Conservation (phyloP, 2,329 filamentous ascomycete species). For the Pyricularia sp. region DNA sequence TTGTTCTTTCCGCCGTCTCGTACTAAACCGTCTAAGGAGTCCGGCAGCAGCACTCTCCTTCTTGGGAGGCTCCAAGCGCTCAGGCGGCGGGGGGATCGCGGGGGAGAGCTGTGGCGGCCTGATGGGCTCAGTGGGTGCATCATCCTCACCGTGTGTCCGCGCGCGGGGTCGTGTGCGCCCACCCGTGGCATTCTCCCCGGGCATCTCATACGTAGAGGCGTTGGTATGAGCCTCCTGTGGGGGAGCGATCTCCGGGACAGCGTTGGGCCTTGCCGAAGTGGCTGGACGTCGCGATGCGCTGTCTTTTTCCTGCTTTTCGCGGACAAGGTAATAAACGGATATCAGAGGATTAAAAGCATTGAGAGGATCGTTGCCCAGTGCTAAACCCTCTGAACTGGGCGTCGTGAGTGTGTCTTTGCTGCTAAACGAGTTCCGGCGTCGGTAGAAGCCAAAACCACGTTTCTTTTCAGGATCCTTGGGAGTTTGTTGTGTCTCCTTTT, state of each 20-base stretch:
- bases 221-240: constrained; percentile 88
- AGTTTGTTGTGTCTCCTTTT: constrained; percentile 44
- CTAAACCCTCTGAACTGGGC: constrained; percentile 75
- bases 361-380: constrained; percentile 70
- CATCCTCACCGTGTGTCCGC: constrained; percentile 89
- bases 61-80: constrained; percentile 41
- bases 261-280: constrained; percentile 27
- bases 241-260: constrained; percentile 60
- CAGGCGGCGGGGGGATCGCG: constrained; percentile 27
- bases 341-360: constrained; percentile 89
- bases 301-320: constrained; percentile 83
- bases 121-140: constrained; percentile 54
- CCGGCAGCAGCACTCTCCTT: constrained; percentile 82
- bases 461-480: constrained; percentile 64
- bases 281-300: constrained; percentile 22
- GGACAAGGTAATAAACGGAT: constrained; percentile 92
- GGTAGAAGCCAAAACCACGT: constrained; percentile 84
- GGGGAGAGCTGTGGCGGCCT: constrained; percentile 44
- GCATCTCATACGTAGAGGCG: constrained; percentile 69
- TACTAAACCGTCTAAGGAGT: constrained; percentile 80
- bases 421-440: constrained; percentile 74
- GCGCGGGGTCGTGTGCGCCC: constrained; percentile 74
- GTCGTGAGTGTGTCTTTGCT: constrained; percentile 78
- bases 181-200: constrained; percentile 75
- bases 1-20: constrained; percentile 59